Evolutionary conservation across 768 basidiomycete genomes (phyloP), one percentile per base, ranked within the genome.

Genomic region (Coprinellus aureogranulatus): DNA sequence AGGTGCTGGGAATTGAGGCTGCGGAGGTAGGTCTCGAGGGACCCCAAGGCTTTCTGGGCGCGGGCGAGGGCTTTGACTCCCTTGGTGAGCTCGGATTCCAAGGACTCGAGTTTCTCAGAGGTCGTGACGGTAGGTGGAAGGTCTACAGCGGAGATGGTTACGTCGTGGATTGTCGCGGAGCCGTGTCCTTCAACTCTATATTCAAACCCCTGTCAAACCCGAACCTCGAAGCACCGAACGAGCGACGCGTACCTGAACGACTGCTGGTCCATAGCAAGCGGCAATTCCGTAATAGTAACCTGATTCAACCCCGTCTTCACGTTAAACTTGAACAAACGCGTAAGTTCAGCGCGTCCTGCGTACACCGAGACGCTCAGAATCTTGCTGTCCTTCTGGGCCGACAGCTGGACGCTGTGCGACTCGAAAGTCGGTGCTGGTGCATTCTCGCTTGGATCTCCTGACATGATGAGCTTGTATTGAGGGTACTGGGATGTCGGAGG

Each of bases 111-210:
- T 2, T 55, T 60, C 0, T 68, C 62, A 0, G 75, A 75, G 1
- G 71, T 65, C 8, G 57, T 66, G 1, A 62, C 62, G 9, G 42
- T 16, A 4, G 65, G 47, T 2, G 67, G 59, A 16, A 49, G 59
- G 11, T 67, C 55, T 16, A 62, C 54, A 1, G 40, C 52, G 2
- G 73, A 72, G 31, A 77, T 58, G 16, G 72, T 70, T 1, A 80
- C 77, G 57, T 80, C 78, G 47, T 80, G 77, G 42, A 81, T 80
- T 0, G 75, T 78, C 4, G 77, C 78, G 40, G 66, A 61, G n/a
- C 78, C 77, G 20, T 70, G 62, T 10, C 78, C 79, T 67, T 80
- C 76, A 2, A 79, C 78, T 55, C 79, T 80, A 54, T 4, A 14
- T 34, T 34, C 44, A n/a, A 22, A 39, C 27, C 20, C 41, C 10